Conservation (phyloP, 129 eudicot genomes). For the Flaveria linearis region DNA sequence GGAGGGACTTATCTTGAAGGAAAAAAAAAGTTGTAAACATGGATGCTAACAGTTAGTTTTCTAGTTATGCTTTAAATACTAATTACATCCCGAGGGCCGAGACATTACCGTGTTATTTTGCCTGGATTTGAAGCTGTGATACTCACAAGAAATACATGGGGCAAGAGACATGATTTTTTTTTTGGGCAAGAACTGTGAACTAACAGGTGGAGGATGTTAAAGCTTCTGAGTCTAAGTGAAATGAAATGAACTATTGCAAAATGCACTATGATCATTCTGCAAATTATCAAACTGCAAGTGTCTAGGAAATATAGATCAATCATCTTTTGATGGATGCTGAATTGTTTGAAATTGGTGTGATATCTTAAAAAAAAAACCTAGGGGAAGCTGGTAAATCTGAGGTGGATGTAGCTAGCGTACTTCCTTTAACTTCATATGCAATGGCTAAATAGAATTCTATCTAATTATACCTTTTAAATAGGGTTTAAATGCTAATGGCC, state of each 20-base stretch:
- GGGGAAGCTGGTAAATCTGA: neutral
- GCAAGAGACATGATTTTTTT: neutral
- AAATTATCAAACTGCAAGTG: neutral
- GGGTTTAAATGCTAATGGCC: neutral
- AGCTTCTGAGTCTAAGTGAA: neutral
- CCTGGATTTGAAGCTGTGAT: slow-evolving; percentile 6
- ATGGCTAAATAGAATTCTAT: neutral
- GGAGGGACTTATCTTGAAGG: neutral
- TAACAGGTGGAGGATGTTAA: slow-evolving; percentile 3
- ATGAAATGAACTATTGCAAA: neutral
- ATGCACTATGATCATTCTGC: neutral
- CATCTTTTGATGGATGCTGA: neutral
- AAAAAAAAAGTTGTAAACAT: neutral
- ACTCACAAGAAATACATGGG: neutral
- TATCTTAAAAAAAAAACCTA: neutral
- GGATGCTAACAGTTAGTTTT: neutral
- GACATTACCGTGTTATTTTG: neutral
- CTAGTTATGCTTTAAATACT: neutral
- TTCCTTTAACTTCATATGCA: neutral
- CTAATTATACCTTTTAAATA: neutral
- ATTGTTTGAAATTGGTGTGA: neutral
- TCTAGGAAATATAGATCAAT: slow-evolving; percentile 8
- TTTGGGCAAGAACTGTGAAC: neutral
- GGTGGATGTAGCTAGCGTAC: neutral
- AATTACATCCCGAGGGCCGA: neutral